These are phyloP conservation scores for Teratosphaeria nubilosa DNA, from an alignment of 2,329 filamentous ascomycete genomes.

Conservation along the genomic window DNA sequence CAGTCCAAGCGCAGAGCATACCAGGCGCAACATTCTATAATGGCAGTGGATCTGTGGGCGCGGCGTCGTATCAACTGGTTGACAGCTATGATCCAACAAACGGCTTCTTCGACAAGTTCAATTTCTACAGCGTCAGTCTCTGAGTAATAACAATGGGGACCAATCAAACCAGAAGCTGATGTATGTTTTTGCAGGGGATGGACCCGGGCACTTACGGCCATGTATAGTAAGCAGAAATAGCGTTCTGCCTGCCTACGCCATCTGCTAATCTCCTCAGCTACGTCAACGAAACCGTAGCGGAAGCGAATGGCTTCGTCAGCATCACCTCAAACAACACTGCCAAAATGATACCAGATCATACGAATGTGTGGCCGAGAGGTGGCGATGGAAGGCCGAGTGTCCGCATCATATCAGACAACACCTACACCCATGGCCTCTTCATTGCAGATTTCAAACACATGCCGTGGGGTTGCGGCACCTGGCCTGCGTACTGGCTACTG, in stretches of 20 bases:
- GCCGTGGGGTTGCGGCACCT: slow-evolving; percentile 30
- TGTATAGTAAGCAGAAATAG: slow-evolving; percentile 28
- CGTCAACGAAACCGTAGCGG: slow-evolving; percentile 29
- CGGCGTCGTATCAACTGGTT: slow-evolving; percentile 19
- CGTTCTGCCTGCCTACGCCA: slow-evolving; percentile 9
- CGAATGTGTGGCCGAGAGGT: slow-evolving; percentile 33
- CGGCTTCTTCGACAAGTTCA: slow-evolving; percentile 27
- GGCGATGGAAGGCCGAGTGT: slow-evolving; percentile 30
- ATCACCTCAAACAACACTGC: slow-evolving; percentile 10
- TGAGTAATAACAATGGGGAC: not conserved
- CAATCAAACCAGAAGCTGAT: not conserved
- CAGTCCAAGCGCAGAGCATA: slow-evolving; percentile 15
- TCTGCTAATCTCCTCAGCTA: slow-evolving; percentile 20
- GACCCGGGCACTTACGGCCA: slow-evolving; percentile 23
- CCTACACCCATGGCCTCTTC: slow-evolving; percentile 30
- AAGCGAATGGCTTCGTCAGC: slow-evolving; percentile 21
- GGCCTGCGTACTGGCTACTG: slow-evolving; percentile 33
- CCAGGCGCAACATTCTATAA: slow-evolving; percentile 16
- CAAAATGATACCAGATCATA: slow-evolving; percentile 27
- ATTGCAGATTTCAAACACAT: slow-evolving; percentile 29
- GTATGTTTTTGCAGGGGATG: slow-evolving; percentile 4
- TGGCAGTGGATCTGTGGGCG: slow-evolving; percentile 21
- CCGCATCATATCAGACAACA: slow-evolving; percentile 27
- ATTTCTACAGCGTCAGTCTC: slow-evolving; percentile 31
- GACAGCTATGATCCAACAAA: slow-evolving; percentile 21